Evolutionary conservation across 1,284 basidiomycete genomes (phyloP).

Genomic region (Salmacisia buchloeana): DNA sequence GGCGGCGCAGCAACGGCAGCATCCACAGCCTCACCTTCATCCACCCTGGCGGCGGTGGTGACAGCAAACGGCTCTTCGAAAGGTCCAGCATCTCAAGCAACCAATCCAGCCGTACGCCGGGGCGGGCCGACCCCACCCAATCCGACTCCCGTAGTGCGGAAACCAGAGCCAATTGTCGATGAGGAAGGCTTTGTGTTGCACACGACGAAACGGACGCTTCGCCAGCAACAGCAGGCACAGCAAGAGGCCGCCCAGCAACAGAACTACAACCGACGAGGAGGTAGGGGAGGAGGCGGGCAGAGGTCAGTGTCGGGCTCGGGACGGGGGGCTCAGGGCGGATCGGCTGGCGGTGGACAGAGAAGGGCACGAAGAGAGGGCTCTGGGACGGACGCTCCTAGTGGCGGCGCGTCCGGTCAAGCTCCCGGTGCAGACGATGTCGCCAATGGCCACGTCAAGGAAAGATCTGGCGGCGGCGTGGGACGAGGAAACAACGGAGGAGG

Average conservation of each 20-base stretch:
- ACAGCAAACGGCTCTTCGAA: too few species aligned
- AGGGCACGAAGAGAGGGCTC: too few species aligned
- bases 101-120: too few species aligned
- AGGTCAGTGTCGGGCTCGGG: constrained; percentile 1
- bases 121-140: too few species aligned
- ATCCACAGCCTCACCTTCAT: too few species aligned
- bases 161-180: constrained; percentile 22
- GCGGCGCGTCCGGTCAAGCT: background rate
- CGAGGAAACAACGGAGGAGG: background rate
- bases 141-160: background rate
- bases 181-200: constrained; percentile 31
- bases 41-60: too few species aligned
- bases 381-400: background rate
- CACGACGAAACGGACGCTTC: constrained; percentile 25
- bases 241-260: constrained; percentile 22
- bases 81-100: too few species aligned
- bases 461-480: background rate
- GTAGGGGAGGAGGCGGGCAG: constrained; percentile 14
- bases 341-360: background rate
- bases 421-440: too few species aligned
- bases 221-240: constrained; percentile 23
- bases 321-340: constrained; percentile 10
- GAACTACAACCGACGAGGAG: constrained; percentile 1
- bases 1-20: too few species aligned
- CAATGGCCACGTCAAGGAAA: background rate